Conservation (phyloP, 768 basidiomycete species). For the Clathrus columnatus region DNA sequence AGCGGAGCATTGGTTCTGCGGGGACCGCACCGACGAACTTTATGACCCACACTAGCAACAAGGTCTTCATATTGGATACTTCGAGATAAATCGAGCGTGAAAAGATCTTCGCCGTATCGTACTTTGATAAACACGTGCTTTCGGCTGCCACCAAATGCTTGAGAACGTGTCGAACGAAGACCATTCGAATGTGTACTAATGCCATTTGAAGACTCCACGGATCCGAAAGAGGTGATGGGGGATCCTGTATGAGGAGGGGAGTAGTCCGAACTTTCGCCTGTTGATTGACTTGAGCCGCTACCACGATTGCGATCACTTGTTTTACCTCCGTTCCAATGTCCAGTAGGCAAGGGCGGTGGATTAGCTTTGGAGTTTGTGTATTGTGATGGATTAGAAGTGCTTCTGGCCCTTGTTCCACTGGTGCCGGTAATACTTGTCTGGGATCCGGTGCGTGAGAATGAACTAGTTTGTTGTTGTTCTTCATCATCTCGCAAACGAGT, state of each 20-base stretch:
- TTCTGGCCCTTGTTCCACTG: constrained; percentile 4
- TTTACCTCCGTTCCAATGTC: constrained; percentile 33
- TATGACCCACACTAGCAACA: constrained; percentile 83
- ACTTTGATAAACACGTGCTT: constrained; percentile 69
- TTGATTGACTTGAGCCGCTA: constrained; percentile 79
- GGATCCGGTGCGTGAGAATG: constrained; percentile 52
- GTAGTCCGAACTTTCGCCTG: constrained; percentile 73
- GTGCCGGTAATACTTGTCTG: constrained; percentile 2
- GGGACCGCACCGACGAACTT: constrained; percentile 87
- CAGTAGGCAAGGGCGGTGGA: constrained; percentile 43
- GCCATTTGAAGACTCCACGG: constrained; percentile 71
- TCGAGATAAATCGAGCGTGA: constrained; percentile 83
- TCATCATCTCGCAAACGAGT: constrained; percentile 47
- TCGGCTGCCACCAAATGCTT: constrained; percentile 36
- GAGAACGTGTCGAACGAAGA: constrained; percentile 47
- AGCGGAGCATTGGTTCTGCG: constrained; percentile 71
- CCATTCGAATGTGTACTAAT: constrained; percentile 32
- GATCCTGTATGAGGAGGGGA: constrained; percentile 73
- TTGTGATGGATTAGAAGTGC: constrained; percentile 6
- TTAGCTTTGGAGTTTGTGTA: constrained; percentile 20
- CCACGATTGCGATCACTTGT: constrained; percentile 48
- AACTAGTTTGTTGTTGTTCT: constrained; percentile 30
- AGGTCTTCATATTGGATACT: constrained; percentile 73
- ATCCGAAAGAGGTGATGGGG: constrained; percentile 87
- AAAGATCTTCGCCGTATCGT: constrained; percentile 90